Evolutionary conservation across 257 asterid genomes (phyloP), one percentile per base, ranked within the genome.

Genomic region (Paraleonurus japonicus): DNA sequence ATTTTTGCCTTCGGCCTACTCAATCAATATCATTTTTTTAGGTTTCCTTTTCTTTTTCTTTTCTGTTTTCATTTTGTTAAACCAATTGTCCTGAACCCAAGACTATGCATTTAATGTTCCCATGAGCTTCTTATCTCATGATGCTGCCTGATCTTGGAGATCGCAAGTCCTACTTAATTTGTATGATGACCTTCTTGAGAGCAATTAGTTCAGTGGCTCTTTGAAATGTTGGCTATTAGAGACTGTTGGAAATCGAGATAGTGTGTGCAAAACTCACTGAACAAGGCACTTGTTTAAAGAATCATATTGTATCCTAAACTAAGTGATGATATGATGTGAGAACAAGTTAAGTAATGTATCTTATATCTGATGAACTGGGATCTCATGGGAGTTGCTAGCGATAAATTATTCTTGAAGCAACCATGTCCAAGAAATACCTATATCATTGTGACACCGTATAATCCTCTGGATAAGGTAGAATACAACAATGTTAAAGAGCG

Each of bases 71-170:
- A 55, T 66, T 17, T 20, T 51, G 37, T 67, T 12, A 32, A n/a
- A 27, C 28, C 28, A 63, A 33, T 27, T 48, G n/a, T 4, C 54
- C 16, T 33, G 47, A 66, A 22, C 4, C 26, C 23, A 57, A 64
- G n/a, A 60, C 39, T 67, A 47, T n/a, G 54, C n/a, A 59, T 59
- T 32, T 33, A 28, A 50, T 73, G 24, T 55, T 68, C 51, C 57
- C 43, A 66, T 3, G 41, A 27, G 66, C 43, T 48, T 33, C 70
- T 16, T 61, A 23, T 63, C 20, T 48, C 77, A 32, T 10, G 27
- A 37, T 59, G 26, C 37, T 23, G 61, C 65, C 51, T 43, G 51
- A 13, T 43, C 19, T 43, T 43, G 51, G 16, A 24, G 6, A 69
- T 37, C 39, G 41, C 47, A 43, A 41, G 27, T 35, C 19, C 22